A percentile compares a stretch with the other conserved stretches of the same genome.
These are phyloP conservation scores for Cladosporium sphaerospermum DNA, from an alignment of 2,329 filamentous ascomycete genomes.

Conservation along the genomic window DNA sequence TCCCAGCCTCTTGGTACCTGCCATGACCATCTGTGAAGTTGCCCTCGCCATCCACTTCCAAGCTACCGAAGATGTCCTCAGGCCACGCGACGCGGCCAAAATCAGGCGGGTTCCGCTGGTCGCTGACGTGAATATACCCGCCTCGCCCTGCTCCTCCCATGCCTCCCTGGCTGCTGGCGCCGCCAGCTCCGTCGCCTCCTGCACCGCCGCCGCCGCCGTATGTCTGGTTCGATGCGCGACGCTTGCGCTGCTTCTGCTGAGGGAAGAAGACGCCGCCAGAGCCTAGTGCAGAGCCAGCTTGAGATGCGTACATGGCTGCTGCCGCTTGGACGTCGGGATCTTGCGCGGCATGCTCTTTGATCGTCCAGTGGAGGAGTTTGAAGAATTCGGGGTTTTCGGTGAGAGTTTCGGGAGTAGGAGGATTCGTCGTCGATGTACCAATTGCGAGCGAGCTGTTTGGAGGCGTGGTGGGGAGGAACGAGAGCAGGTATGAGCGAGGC, in stretches of 20 bases:
- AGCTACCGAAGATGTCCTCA: constrained; percentile 60
- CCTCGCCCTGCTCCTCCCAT: constrained; percentile 52
- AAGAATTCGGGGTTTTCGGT: constrained; percentile 52
- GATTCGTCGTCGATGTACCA: constrained; percentile 48
- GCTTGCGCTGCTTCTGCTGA: constrained; percentile 24
- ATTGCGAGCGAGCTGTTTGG: constrained; percentile 49
- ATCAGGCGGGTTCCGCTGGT: constrained; percentile 54
- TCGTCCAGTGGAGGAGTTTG: constrained; percentile 49
- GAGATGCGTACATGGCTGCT: constrained; percentile 54
- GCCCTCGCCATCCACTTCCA: constrained; percentile 55
- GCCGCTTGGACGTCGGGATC: constrained; percentile 54
- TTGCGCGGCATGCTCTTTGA: constrained; percentile 47
- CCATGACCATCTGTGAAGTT: constrained; percentile 51
- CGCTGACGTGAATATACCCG: constrained; percentile 59
- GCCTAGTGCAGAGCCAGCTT: constrained; percentile 49
- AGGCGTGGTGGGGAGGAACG: constrained; percentile 51
- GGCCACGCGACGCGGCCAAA: constrained; percentile 60
- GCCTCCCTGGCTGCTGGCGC: constrained; percentile 53
- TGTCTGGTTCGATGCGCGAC: constrained; percentile 18
- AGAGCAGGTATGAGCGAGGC: constrained; percentile 36
- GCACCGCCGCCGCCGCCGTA: constrained; percentile 35
- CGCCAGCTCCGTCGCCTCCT: constrained; percentile 46
- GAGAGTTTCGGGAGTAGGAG: constrained; percentile 51
- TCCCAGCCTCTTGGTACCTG: constrained; percentile 55
- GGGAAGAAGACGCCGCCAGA: constrained; percentile 46